Base-by-base conservation (phyloP, 345 rosid species). In the Zanthoxylum bungeanum region DNA sequence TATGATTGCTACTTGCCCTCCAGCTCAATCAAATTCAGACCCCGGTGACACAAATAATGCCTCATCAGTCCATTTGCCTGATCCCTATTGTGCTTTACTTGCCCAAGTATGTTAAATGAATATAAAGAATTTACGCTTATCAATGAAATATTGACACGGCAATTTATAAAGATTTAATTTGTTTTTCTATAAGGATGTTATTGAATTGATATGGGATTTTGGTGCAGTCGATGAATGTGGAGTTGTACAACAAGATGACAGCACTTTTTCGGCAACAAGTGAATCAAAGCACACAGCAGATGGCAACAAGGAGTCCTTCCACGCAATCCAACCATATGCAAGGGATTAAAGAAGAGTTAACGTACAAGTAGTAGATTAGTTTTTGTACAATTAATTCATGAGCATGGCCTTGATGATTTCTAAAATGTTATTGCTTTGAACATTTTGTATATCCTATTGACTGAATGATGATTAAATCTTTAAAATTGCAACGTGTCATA, bases 211-310 rank as follows among this genome's bases (percentile, higher is more conserved):
- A 11, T 56, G 71, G 57, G 60, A 50, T 34, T 25, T 12, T 14
- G 12, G 9, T 60, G 76, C 72, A 84, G 97, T 80, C 89, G 27
- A 84, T 85, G 85, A 79, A 81, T 60, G 73, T 78, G 80, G 91
- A 85, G 2, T 57, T 79, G 57, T 81, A 76, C 83, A 81, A 64
- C 74, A 85, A 83, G 78, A 81, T 81, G 88, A 81, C 80, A 28
- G 79, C 80, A 16, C 68, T 85, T 27, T 83, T 86, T 60, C 63
- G 68, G 64, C 89, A 84, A 51, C 91, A 87, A 70, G 61, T 80
- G 40, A 84, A 70, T 57, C 96, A 80, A 59, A 63, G 53, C 31
- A 60, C 85, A 27, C 77, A 36, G n/a, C 65, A n/a, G 25, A 16
- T 76, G 76, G 79, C 78, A 76, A 50, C 80, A 50, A 58, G 74